These are phyloP conservation scores for Aegle marmelos DNA, from an alignment of 345 rosid species.

Conservation along the genomic window DNA sequence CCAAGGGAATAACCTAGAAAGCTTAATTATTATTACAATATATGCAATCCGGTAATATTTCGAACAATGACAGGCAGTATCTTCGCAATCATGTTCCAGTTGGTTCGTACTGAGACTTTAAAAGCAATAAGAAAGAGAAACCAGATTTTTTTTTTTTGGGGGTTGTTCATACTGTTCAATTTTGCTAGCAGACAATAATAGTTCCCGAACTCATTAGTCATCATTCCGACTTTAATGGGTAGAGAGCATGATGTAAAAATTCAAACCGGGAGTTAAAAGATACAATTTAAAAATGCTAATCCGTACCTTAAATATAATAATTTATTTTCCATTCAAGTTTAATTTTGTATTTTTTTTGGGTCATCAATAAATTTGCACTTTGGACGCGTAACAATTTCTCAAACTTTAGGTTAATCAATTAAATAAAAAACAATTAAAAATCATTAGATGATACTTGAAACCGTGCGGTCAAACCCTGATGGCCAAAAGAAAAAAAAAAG, in stretches of 20 bases:
- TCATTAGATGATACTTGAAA: no score
- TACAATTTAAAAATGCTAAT: neutral
- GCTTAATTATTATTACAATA: neutral
- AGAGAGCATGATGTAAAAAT: neutral
- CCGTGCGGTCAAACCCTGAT: no score
- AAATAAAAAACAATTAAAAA: no score
- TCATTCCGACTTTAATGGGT: neutral
- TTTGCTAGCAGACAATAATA: constrained; percentile 7
- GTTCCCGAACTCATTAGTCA: neutral
- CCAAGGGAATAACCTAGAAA: constrained; percentile 19
- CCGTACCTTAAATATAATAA: no score
- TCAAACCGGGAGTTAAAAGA: neutral
- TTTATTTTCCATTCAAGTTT: neutral
- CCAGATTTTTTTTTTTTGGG: neutral
- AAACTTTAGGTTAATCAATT: no score
- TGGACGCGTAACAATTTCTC: no score
- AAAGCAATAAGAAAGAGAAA: neutral
- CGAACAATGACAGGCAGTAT: neutral
- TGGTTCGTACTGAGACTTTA: neutral
- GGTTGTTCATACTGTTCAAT: neutral
- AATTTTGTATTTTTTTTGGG: no score
- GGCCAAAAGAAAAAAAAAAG: no score
- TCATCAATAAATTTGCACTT: no score
- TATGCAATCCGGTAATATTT: neutral
- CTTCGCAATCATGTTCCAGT: constrained; percentile 7